Percentiles rank a stretch among this genome's conserved stretches.
phyloP scores from a whole-genome alignment of 2,329 filamentous ascomycete genomes.

The Venturia effusa region DNA sequence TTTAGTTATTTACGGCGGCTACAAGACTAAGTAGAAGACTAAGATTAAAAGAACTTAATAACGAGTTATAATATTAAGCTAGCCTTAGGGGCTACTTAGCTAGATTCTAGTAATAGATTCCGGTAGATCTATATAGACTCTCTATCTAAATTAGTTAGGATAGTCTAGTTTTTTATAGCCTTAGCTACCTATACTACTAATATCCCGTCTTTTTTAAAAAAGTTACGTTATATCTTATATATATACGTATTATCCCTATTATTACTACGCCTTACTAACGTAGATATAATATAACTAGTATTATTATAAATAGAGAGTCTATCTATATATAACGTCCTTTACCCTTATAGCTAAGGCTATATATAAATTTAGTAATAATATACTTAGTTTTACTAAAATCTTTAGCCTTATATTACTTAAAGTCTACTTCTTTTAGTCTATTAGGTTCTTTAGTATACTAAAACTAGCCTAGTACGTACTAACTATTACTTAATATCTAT shows the following conservation, averaged over 20 bases:
- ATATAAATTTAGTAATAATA: not conserved
- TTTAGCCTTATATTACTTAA: not conserved
- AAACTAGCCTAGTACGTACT: not conserved
- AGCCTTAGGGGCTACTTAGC: too few species aligned
- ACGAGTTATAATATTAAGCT: too few species aligned
- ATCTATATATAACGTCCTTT: not conserved
- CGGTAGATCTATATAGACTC: too few species aligned
- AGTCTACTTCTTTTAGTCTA: not conserved
- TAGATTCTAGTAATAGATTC: too few species aligned
- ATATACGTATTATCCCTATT: not conserved
- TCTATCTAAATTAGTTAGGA: too few species aligned
- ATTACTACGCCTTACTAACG: not conserved
- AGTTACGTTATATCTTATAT: not conserved
- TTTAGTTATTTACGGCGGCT: too few species aligned
- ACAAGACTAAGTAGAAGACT: too few species aligned
- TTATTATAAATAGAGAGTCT: not conserved
- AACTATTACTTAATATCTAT: not conserved
- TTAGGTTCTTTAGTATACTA: not conserved
- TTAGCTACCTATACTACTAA: not conserved
- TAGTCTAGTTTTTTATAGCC: too few species aligned
- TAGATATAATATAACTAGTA: not conserved
- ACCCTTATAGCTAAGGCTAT: not conserved
- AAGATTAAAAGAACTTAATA: too few species aligned
- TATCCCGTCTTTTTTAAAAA: not conserved
- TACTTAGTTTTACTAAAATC: not conserved